A percentile compares a stretch with the other conserved stretches of the same genome.
Conservation (phyloP, 768 basidiomycete genomes). For the Boletus tylopilopsis region DNA sequence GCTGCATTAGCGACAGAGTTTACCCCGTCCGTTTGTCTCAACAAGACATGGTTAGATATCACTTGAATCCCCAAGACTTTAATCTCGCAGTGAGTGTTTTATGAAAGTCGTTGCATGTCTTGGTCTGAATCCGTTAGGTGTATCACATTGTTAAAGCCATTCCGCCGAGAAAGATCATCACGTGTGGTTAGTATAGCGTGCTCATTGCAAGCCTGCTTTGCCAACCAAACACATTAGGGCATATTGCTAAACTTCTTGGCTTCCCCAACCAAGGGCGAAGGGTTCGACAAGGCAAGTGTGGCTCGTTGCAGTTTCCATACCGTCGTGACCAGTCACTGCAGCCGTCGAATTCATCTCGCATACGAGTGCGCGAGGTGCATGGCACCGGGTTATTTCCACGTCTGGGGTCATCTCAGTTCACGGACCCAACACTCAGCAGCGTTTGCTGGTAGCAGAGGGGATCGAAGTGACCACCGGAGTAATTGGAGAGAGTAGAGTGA, state of each 20-base stretch:
- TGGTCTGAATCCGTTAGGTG: conserved; percentile 40
- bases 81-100: conserved; percentile 13
- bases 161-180: conserved; percentile 60
- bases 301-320: not conserved
- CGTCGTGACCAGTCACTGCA: conserved; percentile 20
- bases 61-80: conserved; percentile 5
- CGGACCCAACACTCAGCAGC: conserved; percentile 46
- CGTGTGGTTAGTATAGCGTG: conserved; percentile 44
- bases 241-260: conserved; percentile 72
- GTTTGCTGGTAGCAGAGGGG: conserved; percentile 70
- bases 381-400: conserved; percentile 71
- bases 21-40: no score
- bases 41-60: not conserved
- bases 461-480: conserved; percentile 57
- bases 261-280: conserved; percentile 70
- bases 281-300: conserved; percentile 64
- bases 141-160: conserved; percentile 64
- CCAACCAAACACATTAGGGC: conserved; percentile 29
- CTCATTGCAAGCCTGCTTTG: not conserved
- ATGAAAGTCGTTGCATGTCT: not conserved
- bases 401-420: conserved; percentile 65
- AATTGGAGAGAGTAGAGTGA: conserved; percentile 52
- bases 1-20: no score
- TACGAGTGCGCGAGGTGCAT: conserved; percentile 62
- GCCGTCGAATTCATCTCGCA: conserved; percentile 71